Percentiles rank a stretch among this genome's conserved stretches.
These are phyloP conservation scores for Botrytis cinerea DNA, from an alignment of 2,329 filamentous ascomycete genomes.

Conservation along the genomic window DNA sequence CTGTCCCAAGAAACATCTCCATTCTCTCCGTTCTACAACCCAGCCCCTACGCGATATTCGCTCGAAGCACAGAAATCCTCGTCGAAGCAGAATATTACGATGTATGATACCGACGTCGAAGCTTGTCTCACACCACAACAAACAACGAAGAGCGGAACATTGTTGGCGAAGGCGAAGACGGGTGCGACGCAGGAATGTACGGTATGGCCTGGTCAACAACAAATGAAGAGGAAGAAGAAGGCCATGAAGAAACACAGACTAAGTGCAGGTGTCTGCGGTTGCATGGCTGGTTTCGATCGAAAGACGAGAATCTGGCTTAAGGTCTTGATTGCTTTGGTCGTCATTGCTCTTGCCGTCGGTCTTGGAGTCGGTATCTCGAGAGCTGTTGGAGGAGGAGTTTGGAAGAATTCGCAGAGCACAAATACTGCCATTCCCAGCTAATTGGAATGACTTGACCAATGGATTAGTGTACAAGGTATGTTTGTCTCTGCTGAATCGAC, in stretches of 20 bases:
- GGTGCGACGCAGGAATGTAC: slow-evolving; percentile 47
- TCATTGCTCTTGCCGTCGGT: slow-evolving; percentile 56
- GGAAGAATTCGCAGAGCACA: slow-evolving; percentile 45
- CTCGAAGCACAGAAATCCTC: slow-evolving; percentile 32
- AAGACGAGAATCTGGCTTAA: slow-evolving; percentile 57
- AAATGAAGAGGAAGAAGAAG: slow-evolving; percentile 62
- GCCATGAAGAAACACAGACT: slow-evolving; percentile 57
- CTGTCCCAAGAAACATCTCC: slow-evolving; percentile 25
- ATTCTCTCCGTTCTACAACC: slow-evolving; percentile 33
- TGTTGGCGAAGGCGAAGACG: slow-evolving; percentile 4
- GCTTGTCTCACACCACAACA: slow-evolving; percentile 26
- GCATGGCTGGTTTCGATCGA: slow-evolving; percentile 54
- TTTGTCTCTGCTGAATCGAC: not conserved
- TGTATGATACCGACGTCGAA: slow-evolving; percentile 34
- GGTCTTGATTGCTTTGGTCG: slow-evolving; percentile 53
- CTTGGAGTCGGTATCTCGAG: slow-evolving; percentile 64
- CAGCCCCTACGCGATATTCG: slow-evolving; percentile 27
- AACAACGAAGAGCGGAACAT: slow-evolving; percentile 18
- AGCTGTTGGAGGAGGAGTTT: slow-evolving; percentile 59
- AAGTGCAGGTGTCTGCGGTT: slow-evolving; percentile 54
- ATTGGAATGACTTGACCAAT: not conserved
- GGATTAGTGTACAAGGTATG: slow-evolving; percentile 11
- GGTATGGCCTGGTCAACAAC: slow-evolving; percentile 61
- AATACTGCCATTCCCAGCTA: slow-evolving; percentile 26
- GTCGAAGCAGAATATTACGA: slow-evolving; percentile 30